Evolutionary conservation across 805 yeast species (phyloP).

Genomic region (Starmerella cellae): DNA sequence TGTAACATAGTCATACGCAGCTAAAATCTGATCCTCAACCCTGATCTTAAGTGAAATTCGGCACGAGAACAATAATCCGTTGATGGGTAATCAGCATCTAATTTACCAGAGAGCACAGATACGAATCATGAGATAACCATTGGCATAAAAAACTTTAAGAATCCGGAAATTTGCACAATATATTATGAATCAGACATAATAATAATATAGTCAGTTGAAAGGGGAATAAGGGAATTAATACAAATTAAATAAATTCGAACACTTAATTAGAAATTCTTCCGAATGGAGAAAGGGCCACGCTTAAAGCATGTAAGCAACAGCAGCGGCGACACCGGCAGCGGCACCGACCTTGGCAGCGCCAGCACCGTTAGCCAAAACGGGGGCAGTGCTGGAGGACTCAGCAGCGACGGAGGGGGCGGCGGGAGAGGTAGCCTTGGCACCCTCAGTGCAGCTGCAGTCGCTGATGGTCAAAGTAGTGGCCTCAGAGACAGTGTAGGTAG

Average conservation of each 20-base stretch:
- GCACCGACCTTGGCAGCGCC: slow-evolving; percentile 15
- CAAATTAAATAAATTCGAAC: not conserved
- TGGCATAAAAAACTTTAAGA: too few species aligned
- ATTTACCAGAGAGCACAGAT: too few species aligned
- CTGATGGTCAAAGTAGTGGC: slow-evolving; percentile 16
- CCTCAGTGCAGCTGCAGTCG: slow-evolving; percentile 18
- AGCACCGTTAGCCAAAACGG: slow-evolving; percentile 16
- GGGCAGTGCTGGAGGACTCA: slow-evolving; percentile 2
- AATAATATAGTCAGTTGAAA: not conserved
- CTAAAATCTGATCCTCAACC: not conserved
- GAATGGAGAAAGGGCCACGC: too few species aligned
- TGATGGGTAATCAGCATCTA: too few species aligned
- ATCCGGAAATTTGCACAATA: too few species aligned
- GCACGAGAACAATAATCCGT: too few species aligned
- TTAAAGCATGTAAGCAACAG: slow-evolving; percentile 18
- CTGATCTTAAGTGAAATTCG: not conserved
- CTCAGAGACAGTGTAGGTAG: slow-evolving; percentile 16
- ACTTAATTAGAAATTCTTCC: too few species aligned
- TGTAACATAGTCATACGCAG: not conserved
- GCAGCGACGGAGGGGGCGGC: slow-evolving; percentile 1
- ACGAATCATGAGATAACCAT: too few species aligned
- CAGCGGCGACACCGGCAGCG: slow-evolving; percentile 20
- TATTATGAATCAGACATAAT: not conserved
- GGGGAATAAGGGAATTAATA: not conserved
- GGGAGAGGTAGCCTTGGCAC: slow-evolving; percentile 1